phyloP scores from a whole-genome alignment of 2,329 filamentous ascomycete genomes.

The Fusarium torreyae region DNA sequence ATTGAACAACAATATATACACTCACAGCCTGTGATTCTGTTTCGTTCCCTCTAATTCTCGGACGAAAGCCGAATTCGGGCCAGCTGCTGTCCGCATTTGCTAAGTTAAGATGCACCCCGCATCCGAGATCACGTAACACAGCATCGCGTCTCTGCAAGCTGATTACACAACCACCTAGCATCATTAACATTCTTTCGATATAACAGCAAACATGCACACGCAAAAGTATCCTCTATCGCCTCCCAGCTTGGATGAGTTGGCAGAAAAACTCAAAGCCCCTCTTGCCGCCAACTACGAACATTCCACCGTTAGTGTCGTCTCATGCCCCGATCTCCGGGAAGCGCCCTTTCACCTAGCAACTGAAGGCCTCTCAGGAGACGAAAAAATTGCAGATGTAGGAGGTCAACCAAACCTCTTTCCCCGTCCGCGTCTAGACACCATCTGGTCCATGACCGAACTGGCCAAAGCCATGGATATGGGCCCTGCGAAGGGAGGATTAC shows the following conservation, averaged over 20 bases:
- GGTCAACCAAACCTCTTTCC: conserved; percentile 60
- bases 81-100: background rate
- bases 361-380: conserved; percentile 57
- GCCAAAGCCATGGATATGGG: conserved; percentile 57
- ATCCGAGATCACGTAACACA: background rate
- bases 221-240: conserved; percentile 41
- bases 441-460: conserved; percentile 53
- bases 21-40: too few species aligned
- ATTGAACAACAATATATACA: too few species aligned
- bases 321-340: conserved; percentile 56
- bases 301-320: conserved; percentile 45
- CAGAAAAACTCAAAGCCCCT: conserved; percentile 31
- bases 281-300: conserved; percentile 46
- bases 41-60: too few species aligned
- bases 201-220: background rate
- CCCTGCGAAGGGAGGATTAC: conserved; percentile 50
- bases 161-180: background rate
- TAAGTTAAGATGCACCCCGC: background rate
- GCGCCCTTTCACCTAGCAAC: conserved; percentile 57
- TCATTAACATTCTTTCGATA: background rate
- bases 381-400: conserved; percentile 61
- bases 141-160: background rate
- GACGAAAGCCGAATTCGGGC: too few species aligned
- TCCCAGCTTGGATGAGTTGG: conserved; percentile 49
- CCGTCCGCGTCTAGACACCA: conserved; percentile 52